A percentile compares a stretch with the other conserved stretches of the same genome.
Evolutionary conservation across 768 basidiomycete species (phyloP).

Genomic region (Auricularia heimuer): DNA sequence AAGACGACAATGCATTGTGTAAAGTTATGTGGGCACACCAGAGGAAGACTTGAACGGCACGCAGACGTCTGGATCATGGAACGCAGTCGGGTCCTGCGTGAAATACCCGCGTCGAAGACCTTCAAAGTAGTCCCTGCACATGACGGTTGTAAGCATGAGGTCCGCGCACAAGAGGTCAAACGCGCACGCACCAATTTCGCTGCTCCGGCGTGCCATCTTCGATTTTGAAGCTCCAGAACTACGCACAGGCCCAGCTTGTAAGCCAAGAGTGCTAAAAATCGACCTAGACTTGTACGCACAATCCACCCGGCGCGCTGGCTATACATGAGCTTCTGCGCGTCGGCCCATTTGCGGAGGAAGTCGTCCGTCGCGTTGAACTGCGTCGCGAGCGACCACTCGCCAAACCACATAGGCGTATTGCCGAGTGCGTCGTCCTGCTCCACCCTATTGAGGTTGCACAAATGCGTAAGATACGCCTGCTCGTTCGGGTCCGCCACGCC

Average conservation of each 20-base stretch:
- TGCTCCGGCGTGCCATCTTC: constrained; percentile 43
- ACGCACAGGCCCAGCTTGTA: not conserved
- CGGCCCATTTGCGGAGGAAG: constrained; percentile 61
- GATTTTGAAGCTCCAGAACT: constrained; percentile 71
- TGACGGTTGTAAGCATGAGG: not conserved
- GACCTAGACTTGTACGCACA: constrained; percentile 28
- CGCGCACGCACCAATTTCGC: constrained; percentile 48
- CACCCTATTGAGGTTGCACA: constrained; percentile 61
- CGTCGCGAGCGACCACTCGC: constrained; percentile 55
- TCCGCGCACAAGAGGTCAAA: not conserved
- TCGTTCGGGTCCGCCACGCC: constrained; percentile 61
- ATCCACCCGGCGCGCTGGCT: constrained; percentile 56
- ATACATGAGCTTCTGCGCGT: constrained; percentile 63
- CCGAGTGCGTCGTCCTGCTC: constrained; percentile 34
- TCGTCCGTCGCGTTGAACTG: constrained; percentile 51
- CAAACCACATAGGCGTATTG: constrained; percentile 44
- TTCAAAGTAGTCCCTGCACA: constrained; percentile 57
- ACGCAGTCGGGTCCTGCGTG: constrained; percentile 48
- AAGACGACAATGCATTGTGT: no score
- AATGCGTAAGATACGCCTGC: constrained; percentile 51
- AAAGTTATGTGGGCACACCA: no score
- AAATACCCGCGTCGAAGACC: constrained; percentile 50
- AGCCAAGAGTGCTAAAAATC: not conserved
- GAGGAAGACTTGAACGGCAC: constrained; percentile 29
- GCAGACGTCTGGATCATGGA: constrained; percentile 55